A percentile compares a stretch with the other conserved stretches of the same genome.
phyloP scores from a whole-genome alignment of 106 monocot genomes.

The Amphibolis antarctica region DNA sequence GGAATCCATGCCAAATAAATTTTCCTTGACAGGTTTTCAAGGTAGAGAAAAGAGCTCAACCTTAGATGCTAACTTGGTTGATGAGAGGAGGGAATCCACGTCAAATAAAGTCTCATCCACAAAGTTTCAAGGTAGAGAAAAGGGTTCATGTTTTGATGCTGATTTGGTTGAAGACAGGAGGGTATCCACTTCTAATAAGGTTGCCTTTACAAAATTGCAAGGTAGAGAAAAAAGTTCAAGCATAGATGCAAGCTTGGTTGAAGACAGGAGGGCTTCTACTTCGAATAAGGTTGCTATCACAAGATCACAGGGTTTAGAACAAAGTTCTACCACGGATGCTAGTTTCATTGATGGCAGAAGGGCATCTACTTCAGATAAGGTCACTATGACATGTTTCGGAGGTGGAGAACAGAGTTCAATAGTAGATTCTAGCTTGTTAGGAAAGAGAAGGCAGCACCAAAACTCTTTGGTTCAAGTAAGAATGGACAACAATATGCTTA shows the following conservation, averaged over 20 bases:
- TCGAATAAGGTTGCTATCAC: neutral
- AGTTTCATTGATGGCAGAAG: neutral
- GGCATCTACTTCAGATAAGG: neutral
- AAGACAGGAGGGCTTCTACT: neutral
- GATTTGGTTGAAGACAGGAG: constrained; percentile 10
- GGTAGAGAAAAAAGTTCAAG: too few relatives aligned
- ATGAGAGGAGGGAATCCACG: neutral
- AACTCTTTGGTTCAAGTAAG: neutral
- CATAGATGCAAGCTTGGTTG: too few relatives aligned
- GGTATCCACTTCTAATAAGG: constrained; percentile 2
- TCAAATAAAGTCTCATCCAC: neutral
- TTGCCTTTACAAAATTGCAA: neutral
- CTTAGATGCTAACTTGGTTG: neutral
- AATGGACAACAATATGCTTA: neutral
- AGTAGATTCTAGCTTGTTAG: neutral
- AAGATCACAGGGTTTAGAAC: neutral
- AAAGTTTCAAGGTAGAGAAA: neutral
- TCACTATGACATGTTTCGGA: neutral
- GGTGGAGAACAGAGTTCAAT: constrained; percentile 6
- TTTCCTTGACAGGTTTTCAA: neutral
- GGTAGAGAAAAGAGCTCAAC: neutral
- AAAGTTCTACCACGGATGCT: neutral
- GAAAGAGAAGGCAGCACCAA: neutral
- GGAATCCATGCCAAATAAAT: neutral
- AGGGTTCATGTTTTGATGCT: neutral